A percentile compares a stretch with the other conserved stretches of the same genome.
phyloP scores from a whole-genome alignment of 2,329 filamentous ascomycete species.

The Colletotrichum camelliae region DNA sequence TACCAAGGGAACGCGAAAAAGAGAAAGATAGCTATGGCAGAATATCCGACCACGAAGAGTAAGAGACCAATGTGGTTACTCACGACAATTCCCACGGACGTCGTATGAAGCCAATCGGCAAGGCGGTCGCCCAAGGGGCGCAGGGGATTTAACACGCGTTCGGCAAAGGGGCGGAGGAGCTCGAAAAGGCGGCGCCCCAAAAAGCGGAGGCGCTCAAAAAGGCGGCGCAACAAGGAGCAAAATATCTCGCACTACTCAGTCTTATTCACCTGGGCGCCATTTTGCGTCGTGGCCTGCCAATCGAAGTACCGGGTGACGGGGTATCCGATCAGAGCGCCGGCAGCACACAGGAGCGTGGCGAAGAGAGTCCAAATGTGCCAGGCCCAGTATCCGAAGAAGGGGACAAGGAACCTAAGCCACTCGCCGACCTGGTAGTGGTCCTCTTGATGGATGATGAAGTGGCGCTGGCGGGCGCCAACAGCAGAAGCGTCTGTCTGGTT shows the following conservation, averaged over 20 bases:
- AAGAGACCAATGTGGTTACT: neutral
- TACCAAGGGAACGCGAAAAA: neutral
- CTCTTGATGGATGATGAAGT: slow-evolving; percentile 78
- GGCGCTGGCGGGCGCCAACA: slow-evolving; percentile 62
- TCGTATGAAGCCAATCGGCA: neutral
- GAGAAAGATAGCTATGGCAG: neutral
- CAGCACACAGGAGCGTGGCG: slow-evolving; percentile 67
- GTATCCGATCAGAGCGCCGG: slow-evolving; percentile 43
- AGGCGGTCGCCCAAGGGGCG: neutral
- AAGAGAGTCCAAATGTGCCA: slow-evolving; percentile 66
- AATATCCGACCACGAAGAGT: neutral
- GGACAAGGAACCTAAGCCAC: slow-evolving; percentile 73
- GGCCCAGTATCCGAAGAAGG: slow-evolving; percentile 62
- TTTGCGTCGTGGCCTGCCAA: neutral
- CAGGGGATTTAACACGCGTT: neutral
- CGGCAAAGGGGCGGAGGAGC: neutral
- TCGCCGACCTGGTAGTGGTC: slow-evolving; percentile 83
- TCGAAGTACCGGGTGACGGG: slow-evolving; percentile 14
- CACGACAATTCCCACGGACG: neutral
- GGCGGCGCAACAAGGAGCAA: neutral
- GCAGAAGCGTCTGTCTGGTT: slow-evolving; percentile 14
- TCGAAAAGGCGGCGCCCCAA: neutral
- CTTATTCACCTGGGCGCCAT: neutral
- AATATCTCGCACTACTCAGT: neutral
- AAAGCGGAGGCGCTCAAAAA: neutral